phyloP scores from a whole-genome alignment of 1,284 basidiomycete genomes.

The Malassezia arunalokei region DNA sequence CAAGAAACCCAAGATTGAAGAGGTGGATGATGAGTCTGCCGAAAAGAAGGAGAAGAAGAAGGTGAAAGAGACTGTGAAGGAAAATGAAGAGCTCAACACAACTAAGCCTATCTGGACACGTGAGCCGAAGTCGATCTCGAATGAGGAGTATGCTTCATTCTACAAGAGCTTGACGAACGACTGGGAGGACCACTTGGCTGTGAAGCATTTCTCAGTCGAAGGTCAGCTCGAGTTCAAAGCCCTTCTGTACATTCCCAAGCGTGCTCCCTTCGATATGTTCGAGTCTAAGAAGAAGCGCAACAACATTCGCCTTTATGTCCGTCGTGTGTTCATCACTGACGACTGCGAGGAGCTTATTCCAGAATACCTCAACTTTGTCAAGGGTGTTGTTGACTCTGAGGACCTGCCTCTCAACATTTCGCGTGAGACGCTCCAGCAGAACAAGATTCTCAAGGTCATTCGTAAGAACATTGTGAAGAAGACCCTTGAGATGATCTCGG shows the following conservation, averaged over 20 bases:
- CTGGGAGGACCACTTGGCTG: constrained; percentile 95
- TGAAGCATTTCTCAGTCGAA: constrained; percentile 99
- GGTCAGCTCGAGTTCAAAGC: constrained; percentile 99
- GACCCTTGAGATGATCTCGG: constrained; percentile 82
- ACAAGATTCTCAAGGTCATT: constrained; percentile 99
- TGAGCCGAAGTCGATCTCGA: constrained; percentile 82
- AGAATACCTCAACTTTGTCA: constrained; percentile 99
- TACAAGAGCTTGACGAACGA: constrained; percentile 99
- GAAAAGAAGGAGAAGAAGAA: constrained; percentile 69
- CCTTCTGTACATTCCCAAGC: constrained; percentile 80
- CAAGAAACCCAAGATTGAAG: constrained; percentile 60
- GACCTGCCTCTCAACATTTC: constrained; percentile 99
- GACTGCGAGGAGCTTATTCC: constrained; percentile 99
- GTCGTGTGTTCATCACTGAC: constrained; percentile 99
- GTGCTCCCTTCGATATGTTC: constrained; percentile 84
- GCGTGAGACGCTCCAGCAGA: constrained; percentile 98
- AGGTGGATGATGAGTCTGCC: constrained; percentile 68
- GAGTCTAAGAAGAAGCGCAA: constrained; percentile 99
- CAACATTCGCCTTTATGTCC: constrained; percentile 99
- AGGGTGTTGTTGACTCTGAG: constrained; percentile 91
- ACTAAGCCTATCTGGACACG: constrained; percentile 99
- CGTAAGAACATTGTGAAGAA: constrained; percentile 83
- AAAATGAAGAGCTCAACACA: constrained; percentile 93
- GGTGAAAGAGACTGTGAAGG: constrained; percentile 59
- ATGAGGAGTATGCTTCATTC: constrained; percentile 89